Base-by-base conservation (phyloP, 805 yeast genomes). In the Yarrowia deformans region DNA sequence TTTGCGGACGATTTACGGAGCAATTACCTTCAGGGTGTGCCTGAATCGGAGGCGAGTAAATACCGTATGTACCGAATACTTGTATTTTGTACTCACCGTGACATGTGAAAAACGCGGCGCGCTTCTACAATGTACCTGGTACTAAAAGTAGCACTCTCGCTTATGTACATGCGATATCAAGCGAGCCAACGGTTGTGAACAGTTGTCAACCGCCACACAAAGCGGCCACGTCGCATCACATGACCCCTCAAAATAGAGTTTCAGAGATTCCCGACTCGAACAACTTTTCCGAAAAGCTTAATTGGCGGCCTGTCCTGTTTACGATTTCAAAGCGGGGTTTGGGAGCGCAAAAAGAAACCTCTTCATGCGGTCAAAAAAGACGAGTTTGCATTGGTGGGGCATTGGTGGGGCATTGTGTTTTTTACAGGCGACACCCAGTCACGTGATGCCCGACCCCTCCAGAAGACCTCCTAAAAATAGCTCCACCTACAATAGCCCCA, bases 161-260 rank as follows among this genome's bases (percentile, higher is more conserved):
- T 56, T 40, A 56, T 29, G 46, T 56, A 29, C 60, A 54, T 56
- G 63, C 45, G 60, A 54, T 37, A 54, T 23, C n/a, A 14, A 54
- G 35, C 60, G 60, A 54, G 63, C 63, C 63, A 56, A 56, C 63
- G 63, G 63, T n/a, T 16, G 10, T 10, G 46, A 2, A 13, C 10
- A 8, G 7, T 14, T 23, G 29, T 23, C 29, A 23, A 2, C 29
- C 29, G 29, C 29, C 29, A 23, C 19, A 46, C 23, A 56, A 40
- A 34, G 29, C 23, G n/a, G 63, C 63, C 63, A 56, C 63, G 63
- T 55, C 61, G 46, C 61, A 54, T 40, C 61, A 55, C 46, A 55
- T 40, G 58, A 54, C 61, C 61, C 61, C 61, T 14, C 61, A 14
- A 16, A 12, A 19, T 56, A 40, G 16, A 12, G 16, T 56, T 40